Conservation (phyloP, 164 flowering plant genomes). For the Piper betle region DNA sequence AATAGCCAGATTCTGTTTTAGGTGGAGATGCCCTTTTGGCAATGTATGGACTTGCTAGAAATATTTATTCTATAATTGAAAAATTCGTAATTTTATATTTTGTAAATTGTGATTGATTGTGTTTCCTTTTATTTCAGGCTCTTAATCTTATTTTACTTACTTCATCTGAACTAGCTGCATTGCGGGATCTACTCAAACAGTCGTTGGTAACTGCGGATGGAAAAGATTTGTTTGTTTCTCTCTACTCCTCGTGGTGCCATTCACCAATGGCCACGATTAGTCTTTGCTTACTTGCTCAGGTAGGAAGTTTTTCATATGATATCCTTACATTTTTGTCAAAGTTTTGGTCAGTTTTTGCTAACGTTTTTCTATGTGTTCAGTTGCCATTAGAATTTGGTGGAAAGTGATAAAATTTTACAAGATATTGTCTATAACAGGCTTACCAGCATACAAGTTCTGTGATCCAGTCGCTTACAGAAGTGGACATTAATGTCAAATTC, state of each 20-base stretch:
- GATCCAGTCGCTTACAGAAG: conserved; percentile 78
- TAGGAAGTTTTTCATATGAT: conserved; percentile 5
- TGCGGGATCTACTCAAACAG: conserved; percentile 65
- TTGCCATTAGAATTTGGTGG: background rate
- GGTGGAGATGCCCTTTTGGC: no score
- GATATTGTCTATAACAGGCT: conserved; percentile 32
- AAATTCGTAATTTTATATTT: background rate
- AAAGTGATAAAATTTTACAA: background rate
- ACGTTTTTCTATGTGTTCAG: background rate
- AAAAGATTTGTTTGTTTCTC: conserved; percentile 61
- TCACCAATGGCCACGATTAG: conserved; percentile 93
- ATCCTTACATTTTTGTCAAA: no score
- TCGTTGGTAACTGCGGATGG: conserved; percentile 67
- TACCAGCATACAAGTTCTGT: conserved; percentile 86
- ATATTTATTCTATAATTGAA: background rate
- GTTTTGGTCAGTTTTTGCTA: no score
- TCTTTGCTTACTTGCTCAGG: conserved; percentile 94
- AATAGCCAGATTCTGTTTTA: no score
- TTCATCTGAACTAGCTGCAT: conserved; percentile 70
- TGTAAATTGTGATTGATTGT: background rate
- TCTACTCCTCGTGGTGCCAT: conserved; percentile 97
- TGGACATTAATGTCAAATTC: conserved; percentile 85
- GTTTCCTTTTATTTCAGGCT: conserved; percentile 49
- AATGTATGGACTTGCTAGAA: no score
- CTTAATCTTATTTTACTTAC: conserved; percentile 88